Evolutionary conservation across 2,329 filamentous ascomycete species (phyloP), one percentile per base, ranked within the genome.

Genomic region (Pseudonectria foliicola): DNA sequence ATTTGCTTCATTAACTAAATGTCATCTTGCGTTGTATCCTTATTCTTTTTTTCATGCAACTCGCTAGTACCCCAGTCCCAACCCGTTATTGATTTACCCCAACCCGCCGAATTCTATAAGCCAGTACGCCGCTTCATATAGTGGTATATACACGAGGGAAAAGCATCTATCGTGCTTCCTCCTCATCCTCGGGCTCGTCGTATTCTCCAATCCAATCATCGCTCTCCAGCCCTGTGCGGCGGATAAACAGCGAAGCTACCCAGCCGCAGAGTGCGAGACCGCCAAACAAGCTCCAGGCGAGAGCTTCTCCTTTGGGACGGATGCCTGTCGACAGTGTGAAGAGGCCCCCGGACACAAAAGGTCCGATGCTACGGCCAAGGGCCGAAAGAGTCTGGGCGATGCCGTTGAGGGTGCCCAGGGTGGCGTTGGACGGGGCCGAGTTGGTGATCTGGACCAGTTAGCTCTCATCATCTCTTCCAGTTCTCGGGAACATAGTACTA

Each of bases 311-410:
- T 53, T 88, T 92, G 3, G 81, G 84, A 10, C 72, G 66, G 5
- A 95, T 71, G 31, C 75, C 72, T 0, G 78, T 82, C 0, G 87
- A 82, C 1, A 90, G 66, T 0, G 86, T 86, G 59, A 94, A 98
- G 0, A 98, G 67, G 1, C 80, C 80, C 0, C 92, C 92, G 0
- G 88, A 92, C 1, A 94, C 67, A 46, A 96, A 89, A 0, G 92
- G 92, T 0, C 92, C 92, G 1, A 87, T 75, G 28, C 89, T 88
- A 40, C 92, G 80, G 7, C 92, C 92, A 0, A 85, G 86, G 0
- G 92, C 92, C 0, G 87, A 94, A 1, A 98, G 76, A 0, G 88
- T 95, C 60, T 98, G 92, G 0, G 92, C 92, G 23, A 96, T 74
- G 8, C 92, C 92, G 53, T 98, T 95, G 16, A 98, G 71, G 0